These are phyloP conservation scores for Ascochyta lentis DNA, from an alignment of 2,329 filamentous ascomycete species.

Conservation along the genomic window DNA sequence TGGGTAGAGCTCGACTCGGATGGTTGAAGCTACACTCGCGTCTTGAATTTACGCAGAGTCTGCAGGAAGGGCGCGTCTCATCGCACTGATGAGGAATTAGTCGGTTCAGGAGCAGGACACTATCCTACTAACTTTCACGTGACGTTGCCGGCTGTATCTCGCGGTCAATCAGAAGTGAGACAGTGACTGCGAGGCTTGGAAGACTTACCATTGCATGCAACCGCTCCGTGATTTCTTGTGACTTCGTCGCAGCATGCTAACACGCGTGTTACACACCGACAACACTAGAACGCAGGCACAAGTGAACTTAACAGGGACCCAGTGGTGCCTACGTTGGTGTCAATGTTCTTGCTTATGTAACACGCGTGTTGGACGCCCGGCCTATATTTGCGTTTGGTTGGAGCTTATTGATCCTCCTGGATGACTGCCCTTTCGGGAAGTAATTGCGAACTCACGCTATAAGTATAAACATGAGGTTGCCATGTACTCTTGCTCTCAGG, in stretches of 20 bases:
- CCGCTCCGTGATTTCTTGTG: constrained; percentile 31
- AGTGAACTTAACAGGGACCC: background rate
- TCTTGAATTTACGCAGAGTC: constrained; percentile 25
- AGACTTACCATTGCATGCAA: constrained; percentile 30
- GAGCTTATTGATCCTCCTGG: background rate
- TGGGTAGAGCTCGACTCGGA: no score
- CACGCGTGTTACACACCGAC: constrained; percentile 20
- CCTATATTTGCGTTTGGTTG: no score
- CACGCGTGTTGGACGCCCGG: constrained; percentile 15
- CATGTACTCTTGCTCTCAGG: no score
- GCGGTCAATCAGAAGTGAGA: no score
- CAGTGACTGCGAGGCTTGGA: background rate
- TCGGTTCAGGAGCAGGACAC: no score
- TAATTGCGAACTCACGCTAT: no score
- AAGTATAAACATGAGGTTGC: no score
- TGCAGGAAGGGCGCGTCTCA: constrained; percentile 26
- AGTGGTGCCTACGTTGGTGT: background rate
- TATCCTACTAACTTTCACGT: constrained; percentile 23
- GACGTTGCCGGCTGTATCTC: constrained; percentile 23
- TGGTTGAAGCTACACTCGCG: constrained; percentile 13
- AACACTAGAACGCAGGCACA: background rate
- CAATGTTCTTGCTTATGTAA: constrained; percentile 16
- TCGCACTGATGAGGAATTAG: constrained; percentile 20
- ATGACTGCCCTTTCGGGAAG: background rate
- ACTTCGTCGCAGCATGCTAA: constrained; percentile 30